phyloP scores from a whole-genome alignment of 768 basidiomycete species.

The Panaeolus cyanescens region DNA sequence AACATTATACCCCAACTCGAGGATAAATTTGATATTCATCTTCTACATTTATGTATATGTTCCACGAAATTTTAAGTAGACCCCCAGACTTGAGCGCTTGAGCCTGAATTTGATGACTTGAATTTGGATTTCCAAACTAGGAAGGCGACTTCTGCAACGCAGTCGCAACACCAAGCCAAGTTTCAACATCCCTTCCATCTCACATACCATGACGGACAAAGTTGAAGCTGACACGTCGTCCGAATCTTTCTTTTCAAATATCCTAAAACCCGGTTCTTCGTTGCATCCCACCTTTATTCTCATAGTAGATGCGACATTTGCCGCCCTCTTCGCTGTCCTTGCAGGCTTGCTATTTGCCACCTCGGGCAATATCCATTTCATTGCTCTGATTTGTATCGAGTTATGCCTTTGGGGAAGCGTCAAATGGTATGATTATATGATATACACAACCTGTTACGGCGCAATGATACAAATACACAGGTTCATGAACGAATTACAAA shows the following conservation, averaged over 20 bases:
- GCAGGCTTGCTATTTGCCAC: slow-evolving; percentile 60
- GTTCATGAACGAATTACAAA: slow-evolving; percentile 67
- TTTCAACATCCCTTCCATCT: background rate
- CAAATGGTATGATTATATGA: slow-evolving; percentile 61
- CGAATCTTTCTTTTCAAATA: slow-evolving; percentile 48
- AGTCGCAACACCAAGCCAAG: background rate
- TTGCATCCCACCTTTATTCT: slow-evolving; percentile 70
- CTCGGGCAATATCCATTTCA: slow-evolving; percentile 65
- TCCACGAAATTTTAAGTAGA: too few relatives aligned
- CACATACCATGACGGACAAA: slow-evolving; percentile 4
- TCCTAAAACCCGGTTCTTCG: slow-evolving; percentile 77
- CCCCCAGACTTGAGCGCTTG: too few relatives aligned
- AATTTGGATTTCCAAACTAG: too few relatives aligned
- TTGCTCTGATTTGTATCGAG: slow-evolving; percentile 66
- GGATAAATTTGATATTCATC: background rate
- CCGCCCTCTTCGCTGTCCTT: slow-evolving; percentile 59
- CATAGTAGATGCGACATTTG: slow-evolving; percentile 63
- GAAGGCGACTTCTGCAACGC: too few relatives aligned
- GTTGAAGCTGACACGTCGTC: background rate
- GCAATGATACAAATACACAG: slow-evolving; percentile 35
- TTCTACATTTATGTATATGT: too few relatives aligned
- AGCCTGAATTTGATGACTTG: too few relatives aligned
- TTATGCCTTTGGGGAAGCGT: slow-evolving; percentile 75
- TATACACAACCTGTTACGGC: slow-evolving; percentile 8
- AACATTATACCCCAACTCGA: background rate